phyloP scores from a whole-genome alignment of 345 rosid genomes.

The Luvunga scandens region DNA sequence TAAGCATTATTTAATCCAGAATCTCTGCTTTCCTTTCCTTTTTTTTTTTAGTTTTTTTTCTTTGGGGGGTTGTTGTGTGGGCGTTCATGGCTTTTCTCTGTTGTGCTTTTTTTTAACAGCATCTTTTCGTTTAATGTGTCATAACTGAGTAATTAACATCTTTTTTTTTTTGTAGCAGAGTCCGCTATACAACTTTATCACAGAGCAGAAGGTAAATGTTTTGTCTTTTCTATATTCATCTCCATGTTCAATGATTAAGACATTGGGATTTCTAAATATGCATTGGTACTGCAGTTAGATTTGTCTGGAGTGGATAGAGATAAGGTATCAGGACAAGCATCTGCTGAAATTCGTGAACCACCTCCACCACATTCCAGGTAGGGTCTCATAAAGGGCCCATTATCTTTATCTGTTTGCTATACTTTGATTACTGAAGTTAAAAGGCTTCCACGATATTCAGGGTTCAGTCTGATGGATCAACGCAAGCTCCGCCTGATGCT shows the following conservation, averaged over 20 bases:
- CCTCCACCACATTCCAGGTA: constrained; percentile 41
- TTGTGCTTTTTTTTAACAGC: neutral
- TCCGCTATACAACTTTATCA: constrained; percentile 85
- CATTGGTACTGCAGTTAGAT: constrained; percentile 53
- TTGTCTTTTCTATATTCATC: constrained; percentile 11
- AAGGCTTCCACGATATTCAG: constrained; percentile 32
- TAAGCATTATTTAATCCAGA: constrained; percentile 10
- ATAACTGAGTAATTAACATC: constrained; percentile 8
- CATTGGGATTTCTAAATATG: constrained; percentile 2
- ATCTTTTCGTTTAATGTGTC: constrained; percentile 10
- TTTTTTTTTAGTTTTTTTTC: neutral
- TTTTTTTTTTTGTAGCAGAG: constrained; percentile 56
- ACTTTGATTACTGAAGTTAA: constrained; percentile 14
- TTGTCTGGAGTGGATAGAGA: constrained; percentile 69
- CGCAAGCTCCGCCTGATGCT: constrained; percentile 34
- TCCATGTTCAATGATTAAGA: constrained; percentile 7
- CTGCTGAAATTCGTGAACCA: constrained; percentile 52
- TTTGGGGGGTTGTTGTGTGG: neutral
- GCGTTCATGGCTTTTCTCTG: constrained; percentile 4
- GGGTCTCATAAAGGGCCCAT: constrained; percentile 15
- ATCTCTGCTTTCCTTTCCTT: neutral
- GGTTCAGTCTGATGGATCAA: constrained; percentile 28
- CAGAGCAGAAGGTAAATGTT: constrained; percentile 67
- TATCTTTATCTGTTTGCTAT: constrained; percentile 13
- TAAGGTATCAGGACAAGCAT: constrained; percentile 87